Evolutionary conservation across 495 filamentous ascomycete genomes (phyloP).

Genomic region (Emericellopsis terricola): DNA sequence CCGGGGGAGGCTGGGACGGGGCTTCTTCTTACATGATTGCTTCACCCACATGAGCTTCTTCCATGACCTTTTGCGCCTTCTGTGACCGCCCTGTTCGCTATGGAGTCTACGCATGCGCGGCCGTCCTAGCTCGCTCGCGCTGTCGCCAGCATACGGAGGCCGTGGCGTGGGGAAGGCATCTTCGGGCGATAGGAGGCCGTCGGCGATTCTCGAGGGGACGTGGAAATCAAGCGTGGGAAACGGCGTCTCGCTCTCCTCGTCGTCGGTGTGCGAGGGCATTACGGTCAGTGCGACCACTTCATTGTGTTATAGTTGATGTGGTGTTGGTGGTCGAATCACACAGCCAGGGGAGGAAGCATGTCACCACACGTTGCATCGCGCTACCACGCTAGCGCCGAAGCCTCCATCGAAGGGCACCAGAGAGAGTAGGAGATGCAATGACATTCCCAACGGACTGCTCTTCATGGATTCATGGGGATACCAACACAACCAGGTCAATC

Average conservation of each 20-base stretch:
- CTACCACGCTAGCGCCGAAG: too few relatives aligned
- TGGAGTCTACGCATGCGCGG: constrained; percentile 18
- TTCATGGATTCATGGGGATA: too few relatives aligned
- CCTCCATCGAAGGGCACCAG: too few relatives aligned
- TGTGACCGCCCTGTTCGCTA: constrained; percentile 20
- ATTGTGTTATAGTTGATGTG: too few relatives aligned
- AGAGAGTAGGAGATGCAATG: too few relatives aligned
- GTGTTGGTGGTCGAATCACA: too few relatives aligned
- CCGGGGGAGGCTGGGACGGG: neutral
- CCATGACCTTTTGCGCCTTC: constrained; percentile 55
- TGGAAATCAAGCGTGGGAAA: constrained; percentile 8
- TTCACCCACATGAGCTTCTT: constrained; percentile 97
- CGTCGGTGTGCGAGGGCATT: constrained; percentile 3
- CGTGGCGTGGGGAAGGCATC: constrained; percentile 53
- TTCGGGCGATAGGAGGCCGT: constrained; percentile 54
- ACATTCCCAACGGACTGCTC: too few relatives aligned
- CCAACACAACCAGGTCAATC: too few relatives aligned
- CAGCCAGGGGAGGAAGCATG: too few relatives aligned
- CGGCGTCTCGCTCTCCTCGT: constrained; percentile 1
- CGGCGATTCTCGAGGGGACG: constrained; percentile 2
- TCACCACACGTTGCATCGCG: too few relatives aligned
- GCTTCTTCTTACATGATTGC: constrained; percentile 54
- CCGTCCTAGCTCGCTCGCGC: constrained; percentile 22
- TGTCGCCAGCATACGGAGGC: constrained; percentile 14
- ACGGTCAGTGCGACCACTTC: too few relatives aligned